phyloP scores from a whole-genome alignment of 768 basidiomycete species.

The Rhodotorula taiwanensis region DNA sequence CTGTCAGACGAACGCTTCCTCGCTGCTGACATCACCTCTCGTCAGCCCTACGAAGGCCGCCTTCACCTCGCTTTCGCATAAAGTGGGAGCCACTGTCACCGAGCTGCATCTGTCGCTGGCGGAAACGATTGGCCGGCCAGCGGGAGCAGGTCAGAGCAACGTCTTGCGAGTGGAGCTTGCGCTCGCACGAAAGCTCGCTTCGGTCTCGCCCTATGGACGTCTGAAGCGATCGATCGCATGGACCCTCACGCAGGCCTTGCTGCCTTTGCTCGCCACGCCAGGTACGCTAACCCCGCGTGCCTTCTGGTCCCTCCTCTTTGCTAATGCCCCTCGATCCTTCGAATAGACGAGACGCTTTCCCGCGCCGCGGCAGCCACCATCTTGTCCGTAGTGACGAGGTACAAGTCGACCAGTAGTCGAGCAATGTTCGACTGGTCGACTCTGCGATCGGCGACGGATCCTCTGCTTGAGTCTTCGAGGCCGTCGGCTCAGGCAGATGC shows the following conservation, averaged over 20 bases:
- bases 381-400: not conserved
- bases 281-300: not conserved
- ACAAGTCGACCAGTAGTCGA: not conserved
- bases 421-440: not conserved
- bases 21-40: not conserved
- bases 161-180: not conserved
- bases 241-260: not conserved
- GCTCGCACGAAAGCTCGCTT: conserved; percentile 7
- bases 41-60: conserved; percentile 22
- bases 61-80: conserved; percentile 31
- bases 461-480: not conserved
- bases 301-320: fast-evolving
- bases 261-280: not conserved
- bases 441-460: not conserved
- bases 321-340: not conserved
- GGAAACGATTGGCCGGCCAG: not conserved
- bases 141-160: not conserved
- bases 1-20: no score
- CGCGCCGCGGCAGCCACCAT: not conserved
- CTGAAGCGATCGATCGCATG: conserved; percentile 13
- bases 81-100: conserved; percentile 22
- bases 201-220: conserved; percentile 21
- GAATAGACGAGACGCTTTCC: not conserved
- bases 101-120: conserved; percentile 23
- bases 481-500: not conserved